Conservation (phyloP, 441 rosid genomes). For the Iberis amara region DNA sequence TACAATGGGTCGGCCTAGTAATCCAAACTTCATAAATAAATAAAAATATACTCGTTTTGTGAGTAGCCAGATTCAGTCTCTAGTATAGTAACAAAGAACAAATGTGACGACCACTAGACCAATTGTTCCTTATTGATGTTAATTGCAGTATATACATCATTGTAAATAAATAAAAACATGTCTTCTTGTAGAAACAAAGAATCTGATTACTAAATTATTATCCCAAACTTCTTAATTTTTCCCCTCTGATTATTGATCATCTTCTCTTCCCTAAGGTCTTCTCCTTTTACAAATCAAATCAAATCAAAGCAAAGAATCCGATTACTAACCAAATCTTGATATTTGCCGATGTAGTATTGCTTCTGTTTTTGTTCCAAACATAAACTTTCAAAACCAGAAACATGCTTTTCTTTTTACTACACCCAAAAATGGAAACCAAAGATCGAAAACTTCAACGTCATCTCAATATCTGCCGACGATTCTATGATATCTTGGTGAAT, state of each 20-base stretch:
- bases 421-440: conserved; percentile 2
- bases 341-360: background rate
- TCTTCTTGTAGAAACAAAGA: conserved; percentile 17
- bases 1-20: too few species aligned
- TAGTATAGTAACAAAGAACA: too few species aligned
- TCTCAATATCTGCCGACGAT: conserved; percentile 13
- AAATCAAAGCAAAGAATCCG: too few species aligned
- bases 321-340: conserved; percentile 17
- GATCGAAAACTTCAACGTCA: conserved; percentile 1
- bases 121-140: too few species aligned
- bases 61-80: too few species aligned
- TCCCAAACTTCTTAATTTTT: conserved; percentile 19
- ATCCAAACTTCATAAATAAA: too few species aligned
- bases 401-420: conserved; percentile 19
- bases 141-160: too few species aligned
- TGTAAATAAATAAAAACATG: too few species aligned
- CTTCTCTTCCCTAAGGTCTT: conserved; percentile 7
- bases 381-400: background rate
- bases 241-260: conserved; percentile 15
- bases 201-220: conserved; percentile 11
- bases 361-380: conserved; percentile 8
- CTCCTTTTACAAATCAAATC: conserved; percentile 22
- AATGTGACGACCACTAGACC: too few species aligned
- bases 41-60: too few species aligned
- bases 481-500: conserved; percentile 19